Conservation (phyloP, 2,329 filamentous ascomycete species). For the Lasiodiplodia gonubiensis region DNA sequence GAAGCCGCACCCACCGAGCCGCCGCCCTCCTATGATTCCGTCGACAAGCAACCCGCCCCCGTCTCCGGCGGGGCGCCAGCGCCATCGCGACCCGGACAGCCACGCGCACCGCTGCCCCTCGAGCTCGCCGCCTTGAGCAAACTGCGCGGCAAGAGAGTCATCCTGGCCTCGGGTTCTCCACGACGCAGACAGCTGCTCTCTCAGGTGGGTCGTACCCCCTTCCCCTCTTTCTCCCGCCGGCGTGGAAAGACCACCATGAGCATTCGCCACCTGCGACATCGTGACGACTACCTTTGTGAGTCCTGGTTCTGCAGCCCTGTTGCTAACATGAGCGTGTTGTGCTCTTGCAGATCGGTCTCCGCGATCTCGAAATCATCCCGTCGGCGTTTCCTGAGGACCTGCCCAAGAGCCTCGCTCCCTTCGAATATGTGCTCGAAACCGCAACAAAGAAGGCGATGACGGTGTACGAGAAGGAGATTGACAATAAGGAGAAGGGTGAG, state of each 20-base stretch:
- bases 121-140: conserved; percentile 78
- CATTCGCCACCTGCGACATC: not conserved
- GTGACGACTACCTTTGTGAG: not conserved
- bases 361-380: conserved; percentile 81
- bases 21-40: conserved; percentile 52
- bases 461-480: conserved; percentile 67
- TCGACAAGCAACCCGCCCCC: conserved; percentile 34
- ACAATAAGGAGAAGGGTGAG: conserved; percentile 65
- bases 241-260: not conserved
- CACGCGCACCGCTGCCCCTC: conserved; percentile 68
- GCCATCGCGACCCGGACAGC: conserved; percentile 45
- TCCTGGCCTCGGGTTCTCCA: conserved; percentile 90
- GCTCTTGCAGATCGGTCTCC: conserved; percentile 71
- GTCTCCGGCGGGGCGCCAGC: conserved; percentile 33
- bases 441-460: conserved; percentile 81
- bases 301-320: not conserved
- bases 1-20: conserved; percentile 44
- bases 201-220: conserved; percentile 56
- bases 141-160: conserved; percentile 78
- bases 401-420: conserved; percentile 77
- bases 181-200: conserved; percentile 80
- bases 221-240: conserved; percentile 2
- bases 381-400: conserved; percentile 86
- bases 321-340: not conserved
- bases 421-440: conserved; percentile 90